Percentiles rank a stretch among this genome's conserved stretches.
Conservation (phyloP, 352 stramenopile species). For the Halophytophthora polymorphica region DNA sequence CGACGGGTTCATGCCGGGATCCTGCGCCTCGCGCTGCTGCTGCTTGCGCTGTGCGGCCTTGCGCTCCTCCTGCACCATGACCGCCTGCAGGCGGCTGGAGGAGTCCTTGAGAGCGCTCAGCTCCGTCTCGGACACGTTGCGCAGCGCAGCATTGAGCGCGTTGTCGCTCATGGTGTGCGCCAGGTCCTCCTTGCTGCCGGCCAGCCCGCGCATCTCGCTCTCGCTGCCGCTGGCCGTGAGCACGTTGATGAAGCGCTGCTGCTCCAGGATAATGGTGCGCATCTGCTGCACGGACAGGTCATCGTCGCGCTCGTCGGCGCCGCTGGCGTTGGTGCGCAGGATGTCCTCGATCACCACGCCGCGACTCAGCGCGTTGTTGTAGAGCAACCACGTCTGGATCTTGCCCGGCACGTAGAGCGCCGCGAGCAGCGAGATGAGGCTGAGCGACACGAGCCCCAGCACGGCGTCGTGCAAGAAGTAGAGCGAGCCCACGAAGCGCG, state of each 20-base stretch:
- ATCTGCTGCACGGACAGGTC: constrained; percentile 72
- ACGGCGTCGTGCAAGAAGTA: constrained; percentile 95
- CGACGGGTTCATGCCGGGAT: constrained; percentile 32
- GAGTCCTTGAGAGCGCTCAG: constrained; percentile 59
- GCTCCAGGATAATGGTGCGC: constrained; percentile 74
- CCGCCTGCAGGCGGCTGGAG: constrained; percentile 56
- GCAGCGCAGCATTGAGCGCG: constrained; percentile 47
- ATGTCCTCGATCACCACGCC: constrained; percentile 98
- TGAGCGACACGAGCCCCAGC: constrained; percentile 91
- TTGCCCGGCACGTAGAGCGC: constrained; percentile 89
- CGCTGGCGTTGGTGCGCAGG: constrained; percentile 71
- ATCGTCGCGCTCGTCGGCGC: constrained; percentile 58
- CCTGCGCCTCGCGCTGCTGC: constrained; percentile 25
- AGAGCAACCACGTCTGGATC: constrained; percentile 97
- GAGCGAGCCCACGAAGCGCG: constrained; percentile 86
- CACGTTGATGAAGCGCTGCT: constrained; percentile 72
- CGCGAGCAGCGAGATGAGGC: constrained; percentile 89
- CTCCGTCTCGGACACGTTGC: constrained; percentile 73
- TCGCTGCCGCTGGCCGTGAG: constrained; percentile 58
- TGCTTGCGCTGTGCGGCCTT: constrained; percentile 28
- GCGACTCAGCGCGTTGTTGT: constrained; percentile 95
- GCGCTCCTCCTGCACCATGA: constrained; percentile 53
- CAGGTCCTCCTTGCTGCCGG: constrained; percentile 42
- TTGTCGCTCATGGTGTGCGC: constrained; percentile 72
- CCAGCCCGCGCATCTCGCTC: constrained; percentile 35